A percentile compares a stretch with the other conserved stretches of the same genome.
Conservation (phyloP, 2,329 filamentous ascomycete species). For the Cladosporium phlei region DNA sequence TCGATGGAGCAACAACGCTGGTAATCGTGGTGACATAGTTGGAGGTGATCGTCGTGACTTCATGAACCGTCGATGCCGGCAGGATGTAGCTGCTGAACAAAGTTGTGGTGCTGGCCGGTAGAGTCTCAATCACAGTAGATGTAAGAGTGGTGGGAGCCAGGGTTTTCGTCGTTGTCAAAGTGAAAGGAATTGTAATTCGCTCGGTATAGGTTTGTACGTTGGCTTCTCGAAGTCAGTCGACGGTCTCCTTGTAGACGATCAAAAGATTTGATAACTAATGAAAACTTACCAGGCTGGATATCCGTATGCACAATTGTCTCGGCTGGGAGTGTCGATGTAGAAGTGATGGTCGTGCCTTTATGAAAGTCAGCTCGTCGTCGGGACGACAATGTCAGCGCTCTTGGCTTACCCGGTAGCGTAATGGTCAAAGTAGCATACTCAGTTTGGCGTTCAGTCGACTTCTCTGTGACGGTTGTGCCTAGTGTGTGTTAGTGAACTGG, state of each 20-base stretch:
- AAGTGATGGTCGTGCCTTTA: slow-evolving; percentile 5
- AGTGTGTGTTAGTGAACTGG: background rate
- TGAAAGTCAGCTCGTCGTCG: background rate
- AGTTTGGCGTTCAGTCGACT: background rate
- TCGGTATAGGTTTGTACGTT: slow-evolving; percentile 2
- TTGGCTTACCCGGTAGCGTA: background rate
- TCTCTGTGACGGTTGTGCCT: slow-evolving; percentile 3
- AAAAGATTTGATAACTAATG: no score
- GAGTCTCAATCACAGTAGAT: background rate
- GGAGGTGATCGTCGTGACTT: background rate
- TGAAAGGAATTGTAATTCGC: slow-evolving; percentile 1
- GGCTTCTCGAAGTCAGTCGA: no score
- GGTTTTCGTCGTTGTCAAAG: background rate
- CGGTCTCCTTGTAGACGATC: background rate
- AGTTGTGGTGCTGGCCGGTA: slow-evolving; percentile 1
- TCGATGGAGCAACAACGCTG: slow-evolving; percentile 3
- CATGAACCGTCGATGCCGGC: background rate
- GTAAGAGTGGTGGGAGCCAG: slow-evolving; percentile 1
- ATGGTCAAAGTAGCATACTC: background rate
- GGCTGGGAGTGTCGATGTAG: background rate
- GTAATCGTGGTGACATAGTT: slow-evolving; percentile 2
- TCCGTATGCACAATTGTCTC: background rate
- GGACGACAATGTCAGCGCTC: background rate
- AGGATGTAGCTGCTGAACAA: background rate
- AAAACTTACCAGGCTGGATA: slow-evolving; percentile 10